A percentile compares a stretch with the other conserved stretches of the same genome.
Conservation (phyloP, 169 alveolate genomes). For the Fabrea salina region DNA sequence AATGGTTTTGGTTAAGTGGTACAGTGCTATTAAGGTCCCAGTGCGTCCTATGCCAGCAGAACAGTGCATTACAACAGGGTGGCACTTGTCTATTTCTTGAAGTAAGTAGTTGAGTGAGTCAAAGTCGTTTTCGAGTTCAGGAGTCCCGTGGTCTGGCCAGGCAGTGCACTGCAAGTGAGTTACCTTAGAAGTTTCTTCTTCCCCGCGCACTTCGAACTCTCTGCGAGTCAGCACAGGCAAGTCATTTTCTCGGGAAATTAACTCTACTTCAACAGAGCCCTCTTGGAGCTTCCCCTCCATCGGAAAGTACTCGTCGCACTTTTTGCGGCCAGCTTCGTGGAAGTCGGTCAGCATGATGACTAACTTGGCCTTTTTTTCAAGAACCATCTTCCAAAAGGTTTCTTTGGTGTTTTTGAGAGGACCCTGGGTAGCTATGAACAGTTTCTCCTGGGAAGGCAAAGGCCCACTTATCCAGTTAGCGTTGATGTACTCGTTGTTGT, state of each 20-base stretch:
- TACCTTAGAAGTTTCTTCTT: too few species aligned
- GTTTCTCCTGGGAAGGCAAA: neutral
- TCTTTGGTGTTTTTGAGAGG: conserved; percentile 3
- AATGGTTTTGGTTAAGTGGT: conserved; percentile 19
- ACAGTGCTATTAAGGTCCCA: conserved; percentile 80
- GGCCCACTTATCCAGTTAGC: conserved; percentile 18
- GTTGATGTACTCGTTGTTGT: neutral
- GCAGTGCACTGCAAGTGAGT: conserved; percentile 13
- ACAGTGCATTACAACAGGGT: conserved; percentile 66
- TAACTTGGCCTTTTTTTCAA: neutral
- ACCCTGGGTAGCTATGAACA: conserved; percentile 29
- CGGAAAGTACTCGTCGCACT: conserved; percentile 30
- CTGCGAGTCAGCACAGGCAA: too few species aligned
- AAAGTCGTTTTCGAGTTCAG: neutral
- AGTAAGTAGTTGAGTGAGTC: neutral
- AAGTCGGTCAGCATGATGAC: neutral
- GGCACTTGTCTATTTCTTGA: neutral
- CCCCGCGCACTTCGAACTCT: too few species aligned
- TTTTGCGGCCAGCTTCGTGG: neutral
- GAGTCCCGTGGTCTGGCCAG: conserved; percentile 11
- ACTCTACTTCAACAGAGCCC: too few species aligned
- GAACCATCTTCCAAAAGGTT: conserved; percentile 26
- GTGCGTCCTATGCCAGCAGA: conserved; percentile 89
- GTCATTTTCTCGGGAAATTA: too few species aligned
- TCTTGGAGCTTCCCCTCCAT: too few species aligned